Evolutionary conservation across 2,329 filamentous ascomycete genomes (phyloP), one percentile per base, ranked within the genome.

Genomic region (Fusarium virguliforme): DNA sequence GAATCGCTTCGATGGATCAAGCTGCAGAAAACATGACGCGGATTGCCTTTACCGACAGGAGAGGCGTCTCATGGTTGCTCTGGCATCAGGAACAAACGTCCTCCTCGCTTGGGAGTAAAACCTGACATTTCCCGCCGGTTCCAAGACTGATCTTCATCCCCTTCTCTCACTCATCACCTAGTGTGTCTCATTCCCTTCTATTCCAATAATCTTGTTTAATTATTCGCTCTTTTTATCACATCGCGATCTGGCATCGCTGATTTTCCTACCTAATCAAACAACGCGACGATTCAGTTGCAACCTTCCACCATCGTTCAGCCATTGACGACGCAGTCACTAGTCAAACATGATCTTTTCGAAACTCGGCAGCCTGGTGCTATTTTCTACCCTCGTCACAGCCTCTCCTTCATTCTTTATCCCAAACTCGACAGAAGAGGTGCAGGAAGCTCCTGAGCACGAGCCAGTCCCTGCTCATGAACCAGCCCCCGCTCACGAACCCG

Each of bases 241-340:
- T n/a, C 32, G 67, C 67, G 67, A 70, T 57, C 67, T 70, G 67
- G 67, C 60, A 70, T 70, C 67, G 67, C 67, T 8, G 24, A 55
- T n/a, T 60, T 15, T 28, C 18, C 18, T 43, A 62, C 50, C 34
- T 46, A 30, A 55, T 66, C 40, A 50, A 30, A 30, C 7, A 26
- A 15, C 46, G 30, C 30, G 46, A 40, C 30, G 46, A 40, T 18
- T 12, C 34, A 66, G 32, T 38, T 8, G 15, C 37, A 50, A 48
- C 26, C n/a, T 2, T 15, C 3, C 38, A 32, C n/a, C 18, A 15
- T 24, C 9, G 22, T 51, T 46, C 22, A 38, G 15, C 10, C 48
- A 5, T 53, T 34, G 30, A 34, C 28, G 18, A 34, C 3, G 7
- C 10, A 10, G 18, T 53, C 50, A 22, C n/a, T 5, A 34, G 7